Base-by-base conservation (phyloP, 345 rosid genomes). In the Salix udensis region DNA sequence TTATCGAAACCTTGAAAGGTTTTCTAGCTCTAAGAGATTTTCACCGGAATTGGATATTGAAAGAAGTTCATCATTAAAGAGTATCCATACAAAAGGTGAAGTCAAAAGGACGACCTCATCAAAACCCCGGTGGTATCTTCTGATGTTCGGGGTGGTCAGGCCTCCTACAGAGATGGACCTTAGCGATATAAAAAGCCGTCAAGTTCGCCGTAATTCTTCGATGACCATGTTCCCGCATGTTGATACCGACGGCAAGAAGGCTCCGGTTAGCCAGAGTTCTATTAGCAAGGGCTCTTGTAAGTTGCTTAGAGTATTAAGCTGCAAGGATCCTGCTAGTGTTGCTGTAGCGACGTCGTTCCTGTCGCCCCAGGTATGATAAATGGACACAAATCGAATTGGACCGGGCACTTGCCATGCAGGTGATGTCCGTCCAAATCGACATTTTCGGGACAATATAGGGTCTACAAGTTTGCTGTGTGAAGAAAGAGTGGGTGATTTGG, bases 131-230 rank as follows among this genome's bases (percentile, higher is more conserved):
- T 91, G 96, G 97, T 90, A 80, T 7, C 58, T 87, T 72, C 84
- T 89, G 68, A 83, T 89, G 89, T 88, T 92, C 70, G 94, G 96
- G 44, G 82, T 84, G 82, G 83, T 85, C 36, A 86, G 83, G 86
- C 85, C 86, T 16, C 91, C 94, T 4, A 85, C 89, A 31, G 92
- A 82, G 79, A 88, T 87, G 81, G 91, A 89, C 71, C 87, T 92
- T 2, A 83, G 78, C 34, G 96, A 92, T 71, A 92, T 92, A 14
- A 88, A 84, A 52, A 91, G 52, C 88, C 87, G 94, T 31, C 97
- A 91, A 82, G 69, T 48, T 74, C 91, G 94, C 65, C 89, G 91
- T 73, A 86, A 19, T 74, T 82, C 87, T 0, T 78, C 88, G 48
- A 76, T 76, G 30, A 75, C 73, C 52, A 36, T 89, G 85, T 83